phyloP scores from a whole-genome alignment of 1,284 basidiomycete species.

The Microbotryum violaceum region DNA sequence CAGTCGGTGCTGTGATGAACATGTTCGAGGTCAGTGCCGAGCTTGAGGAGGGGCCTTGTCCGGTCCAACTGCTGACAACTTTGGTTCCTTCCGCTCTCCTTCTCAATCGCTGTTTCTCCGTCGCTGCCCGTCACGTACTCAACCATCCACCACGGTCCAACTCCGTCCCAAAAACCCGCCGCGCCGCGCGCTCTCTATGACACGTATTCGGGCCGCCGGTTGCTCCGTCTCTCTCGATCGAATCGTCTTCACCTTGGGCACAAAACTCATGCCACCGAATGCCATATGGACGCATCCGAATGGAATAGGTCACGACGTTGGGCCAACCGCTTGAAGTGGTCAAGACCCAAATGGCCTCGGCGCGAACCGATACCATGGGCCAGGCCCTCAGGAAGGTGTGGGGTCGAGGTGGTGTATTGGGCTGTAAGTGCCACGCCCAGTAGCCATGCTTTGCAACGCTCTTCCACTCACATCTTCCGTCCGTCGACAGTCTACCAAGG shows the following conservation, averaged over 20 bases:
- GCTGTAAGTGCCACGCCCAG: constrained; percentile 45
- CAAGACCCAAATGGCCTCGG: constrained; percentile 98
- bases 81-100: too few relatives aligned
- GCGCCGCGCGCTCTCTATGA: too few relatives aligned
- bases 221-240: too few relatives aligned
- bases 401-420: constrained; percentile 78
- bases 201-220: too few relatives aligned
- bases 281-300: background rate
- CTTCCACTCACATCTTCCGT: background rate
- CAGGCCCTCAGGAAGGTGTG: constrained; percentile 81
- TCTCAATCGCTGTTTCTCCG: too few relatives aligned
- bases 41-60: background rate
- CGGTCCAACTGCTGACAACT: background rate
- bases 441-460: background rate
- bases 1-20: constrained; percentile 90
- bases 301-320: constrained; percentile 69
- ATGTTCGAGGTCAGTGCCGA: constrained; percentile 46
- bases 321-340: constrained; percentile 97
- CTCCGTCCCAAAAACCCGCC: too few relatives aligned
- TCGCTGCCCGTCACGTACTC: too few relatives aligned
- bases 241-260: too few relatives aligned
- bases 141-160: too few relatives aligned
- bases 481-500: constrained; percentile 71
- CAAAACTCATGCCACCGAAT: too few relatives aligned
- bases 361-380: constrained; percentile 80